A percentile compares a stretch with the other conserved stretches of the same genome.
Evolutionary conservation across 2,329 filamentous ascomycete genomes (phyloP).

Genomic region (Exophiala xenobiotica): DNA sequence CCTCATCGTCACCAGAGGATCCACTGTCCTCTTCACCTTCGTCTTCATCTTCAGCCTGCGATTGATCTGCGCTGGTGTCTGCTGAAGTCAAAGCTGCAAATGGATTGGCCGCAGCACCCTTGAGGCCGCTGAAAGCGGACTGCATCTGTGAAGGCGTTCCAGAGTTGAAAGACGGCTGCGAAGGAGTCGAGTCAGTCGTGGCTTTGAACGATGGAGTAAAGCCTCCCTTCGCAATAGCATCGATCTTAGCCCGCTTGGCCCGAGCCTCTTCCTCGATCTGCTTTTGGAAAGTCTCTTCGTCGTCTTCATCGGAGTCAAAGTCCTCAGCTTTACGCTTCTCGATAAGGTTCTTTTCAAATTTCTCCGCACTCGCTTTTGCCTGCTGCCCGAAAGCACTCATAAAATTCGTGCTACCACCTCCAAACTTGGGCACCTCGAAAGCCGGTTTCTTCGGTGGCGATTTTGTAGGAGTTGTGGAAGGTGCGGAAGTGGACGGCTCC

Average conservation of each 20-base stretch:
- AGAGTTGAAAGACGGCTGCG: no score
- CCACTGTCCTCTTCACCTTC: slow-evolving; percentile 23
- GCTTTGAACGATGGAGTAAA: slow-evolving; percentile 28
- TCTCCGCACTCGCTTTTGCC: slow-evolving; percentile 37
- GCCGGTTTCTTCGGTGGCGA: slow-evolving; percentile 28
- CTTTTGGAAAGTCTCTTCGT: slow-evolving; percentile 50
- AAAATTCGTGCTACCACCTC: slow-evolving; percentile 38
- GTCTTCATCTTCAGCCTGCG: slow-evolving; percentile 17
- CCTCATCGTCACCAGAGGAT: slow-evolving; percentile 13
- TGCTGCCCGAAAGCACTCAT: slow-evolving; percentile 43
- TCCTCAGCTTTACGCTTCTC: slow-evolving; percentile 52
- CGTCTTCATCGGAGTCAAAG: slow-evolving; percentile 54
- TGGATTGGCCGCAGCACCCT: slow-evolving; percentile 18
- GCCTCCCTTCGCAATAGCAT: slow-evolving; percentile 37
- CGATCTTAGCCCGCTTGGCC: slow-evolving; percentile 45
- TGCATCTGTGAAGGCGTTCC: no score
- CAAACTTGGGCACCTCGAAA: slow-evolving; percentile 38
- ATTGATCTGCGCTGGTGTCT: background rate
- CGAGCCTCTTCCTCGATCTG: slow-evolving; percentile 47
- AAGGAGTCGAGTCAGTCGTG: slow-evolving; percentile 2
- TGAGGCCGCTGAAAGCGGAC: slow-evolving; percentile 5
- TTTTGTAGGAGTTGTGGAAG: slow-evolving; percentile 29
- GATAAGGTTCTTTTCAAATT: slow-evolving; percentile 44
- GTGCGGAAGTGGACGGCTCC: slow-evolving; percentile 1
- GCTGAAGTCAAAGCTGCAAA: slow-evolving; percentile 15